Evolutionary conservation across 805 yeast genomes (phyloP), one percentile per base, ranked within the genome.

Genomic region (Myxozyma sirexii): DNA sequence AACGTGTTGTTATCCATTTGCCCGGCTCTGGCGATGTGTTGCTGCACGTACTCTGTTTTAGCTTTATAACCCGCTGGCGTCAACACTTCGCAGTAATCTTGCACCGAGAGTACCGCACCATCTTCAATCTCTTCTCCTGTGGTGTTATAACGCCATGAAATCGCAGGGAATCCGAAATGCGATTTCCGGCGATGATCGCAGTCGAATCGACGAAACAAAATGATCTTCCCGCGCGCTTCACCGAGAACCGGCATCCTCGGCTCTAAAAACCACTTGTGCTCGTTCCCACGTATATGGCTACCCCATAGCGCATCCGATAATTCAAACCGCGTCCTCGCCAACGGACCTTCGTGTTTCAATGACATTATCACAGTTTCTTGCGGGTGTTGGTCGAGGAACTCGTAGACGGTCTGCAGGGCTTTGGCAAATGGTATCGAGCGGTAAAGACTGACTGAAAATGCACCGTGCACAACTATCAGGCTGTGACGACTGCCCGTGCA

Each of bases 271-370:
- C 90, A 88, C 62, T 75, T 78, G 66, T 81, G 78, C 68, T 80
- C 75, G 63, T 78, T 70, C 41, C 77, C 77, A 43, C 73, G 74
- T 62, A 88, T 72, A 67, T 82, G 87, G 42, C 76, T 74, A 62
- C 82, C 82, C 84, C 86, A 83, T 54, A 87, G 76, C 46, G 81
- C 75, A 62, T 82, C 82, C 38, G 83, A 82, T 70, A 87, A 86
- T 70, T 87, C 91, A 47, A 80, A 79, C 59, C 83, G 80, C 66
- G 84, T 79, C 89, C 90, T 86, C 39, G 78, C 76, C 53, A 84
- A 83, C 19, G 83, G 76, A 41, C 93, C 93, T 72, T 88, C 94
- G 70, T 85, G 88, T 69, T 88, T 88, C 63, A 88, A 72, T 1
- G 90, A 85, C 17, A 88, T 80, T 57, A 88, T 72, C 10, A 86